Evolutionary conservation across 2,329 filamentous ascomycete genomes (phyloP), one percentile per base, ranked within the genome.

Genomic region (Pseudocercospora macadamiae): DNA sequence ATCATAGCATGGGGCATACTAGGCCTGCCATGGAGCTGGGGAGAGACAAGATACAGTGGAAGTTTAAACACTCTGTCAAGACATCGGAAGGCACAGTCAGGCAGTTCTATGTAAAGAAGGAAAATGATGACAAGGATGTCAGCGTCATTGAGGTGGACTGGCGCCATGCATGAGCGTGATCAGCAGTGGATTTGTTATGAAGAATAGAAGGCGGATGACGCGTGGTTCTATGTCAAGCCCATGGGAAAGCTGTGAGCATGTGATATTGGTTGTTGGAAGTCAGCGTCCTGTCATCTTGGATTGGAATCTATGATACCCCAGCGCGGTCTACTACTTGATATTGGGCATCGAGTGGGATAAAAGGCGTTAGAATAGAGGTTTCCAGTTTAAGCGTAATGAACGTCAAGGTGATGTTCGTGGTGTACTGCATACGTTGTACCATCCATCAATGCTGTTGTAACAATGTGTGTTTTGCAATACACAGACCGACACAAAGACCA

Each of bases 111-210:
- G 57, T 67, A 14, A 67, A 65, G 37, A 51, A 51, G 16, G 45
- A 32, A 18, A 47, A 58, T 16, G 59, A 51, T 21, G 45, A 59
- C 8, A 55, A 19, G 7, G 54, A 51, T 8, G 47, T 57, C 21
- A 68, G 64, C 57, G 61, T 70, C 18, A 64, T 70, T 36, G 68
- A 70, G 58, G 44, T 70, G 21, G 66, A 70, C 53, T 70, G 68
- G 68, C 28, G 10, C 28, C 4, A 37, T 44, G 12, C 42, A 19
- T 25, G 21, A 39, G 8, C 16, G 7, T 39, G 36, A 8, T 12
- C 36, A 8, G 8, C 12, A 7, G 30, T 34, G 30, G 10, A 18
- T 18, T 39, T 12, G 36, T n/a, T 39, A 14, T 34, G 7, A 7
- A 34, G 30, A 7, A 14, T 34, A 14, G 14, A 34, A 34, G 7